Evolutionary conservation across 2,329 filamentous ascomycete species (phyloP), one percentile per base, ranked within the genome.

Genomic region (Colletotrichum camelliae): DNA sequence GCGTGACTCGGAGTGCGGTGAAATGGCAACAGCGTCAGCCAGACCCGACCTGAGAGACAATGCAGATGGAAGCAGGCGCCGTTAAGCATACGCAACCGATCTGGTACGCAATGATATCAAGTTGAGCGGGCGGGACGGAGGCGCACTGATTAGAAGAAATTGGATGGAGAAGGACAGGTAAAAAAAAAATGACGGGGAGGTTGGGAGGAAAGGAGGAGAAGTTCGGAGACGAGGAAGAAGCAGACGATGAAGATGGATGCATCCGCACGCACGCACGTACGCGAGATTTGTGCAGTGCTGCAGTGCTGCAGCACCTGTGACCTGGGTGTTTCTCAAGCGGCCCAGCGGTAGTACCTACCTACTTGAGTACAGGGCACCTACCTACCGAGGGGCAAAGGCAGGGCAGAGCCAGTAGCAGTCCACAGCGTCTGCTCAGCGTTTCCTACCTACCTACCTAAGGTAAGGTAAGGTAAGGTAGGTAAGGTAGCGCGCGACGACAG

Each of bases 1-100:
- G 74, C 74, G 74, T 76, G 74, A 76, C 74, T 74, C 74, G 74
- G 74, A 39, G 68, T 75, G 73, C 62, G 70, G 69, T 75, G 62
- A 67, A 72, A 52, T 75, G 62, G 69, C 67, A 69, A 35, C 33
- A 69, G 66, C 39, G 72, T 67, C 73, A 75, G 73, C 69, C 55
- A 67, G 43, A 35, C 52, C 70, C 37, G 35, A 55, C 15, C 21
- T 29, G 39, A 71, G 43, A 74, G 39, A 70, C 65, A 31, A 61
- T 43, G 57, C 68, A 64, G 58, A 70, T 70, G 39, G 24, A 61
- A 70, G 43, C 55, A 55, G 65, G 57, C 48, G 57, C 65, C 66
- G 48, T 39, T 64, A 57, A 35, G 61, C n/a, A 57, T 62, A 62
- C 60, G 65, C 64, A 73, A 61, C 58, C 70, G 64, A 72, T 60